These are phyloP conservation scores for Scutellaria minor DNA, from an alignment of 257 asterid genomes.

Conservation along the genomic window DNA sequence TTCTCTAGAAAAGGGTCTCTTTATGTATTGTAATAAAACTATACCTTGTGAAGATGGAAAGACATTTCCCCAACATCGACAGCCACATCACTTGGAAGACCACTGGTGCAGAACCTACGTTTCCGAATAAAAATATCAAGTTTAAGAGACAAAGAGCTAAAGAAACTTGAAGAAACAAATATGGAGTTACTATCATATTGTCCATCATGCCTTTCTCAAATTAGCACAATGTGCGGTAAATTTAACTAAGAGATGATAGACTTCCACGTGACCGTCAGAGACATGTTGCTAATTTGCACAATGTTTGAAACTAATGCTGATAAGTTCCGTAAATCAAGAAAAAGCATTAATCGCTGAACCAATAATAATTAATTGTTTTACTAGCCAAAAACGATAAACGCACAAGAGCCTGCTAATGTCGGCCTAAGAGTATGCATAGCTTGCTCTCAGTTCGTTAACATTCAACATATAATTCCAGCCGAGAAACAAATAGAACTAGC, in stretches of 20 bases:
- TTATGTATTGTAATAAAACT: neutral
- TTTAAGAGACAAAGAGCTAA: neutral
- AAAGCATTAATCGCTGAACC: too few species aligned
- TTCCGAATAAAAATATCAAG: neutral
- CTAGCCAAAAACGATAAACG: too few species aligned
- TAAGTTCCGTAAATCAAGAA: neutral
- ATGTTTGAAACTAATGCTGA: neutral
- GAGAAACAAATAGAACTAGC: too few species aligned
- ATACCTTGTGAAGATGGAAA: conserved; percentile 97
- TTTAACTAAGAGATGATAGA: neutral
- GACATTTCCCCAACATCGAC: conserved; percentile 97
- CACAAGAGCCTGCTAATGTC: too few species aligned
- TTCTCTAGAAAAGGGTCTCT: too few species aligned
- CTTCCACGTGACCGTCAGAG: neutral
- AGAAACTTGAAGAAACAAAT: neutral
- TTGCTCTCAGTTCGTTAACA: too few species aligned
- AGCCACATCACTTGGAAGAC: conserved; percentile 92
- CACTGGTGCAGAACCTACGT: conserved; percentile 89
- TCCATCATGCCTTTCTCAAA: neutral
- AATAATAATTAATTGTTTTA: too few species aligned
- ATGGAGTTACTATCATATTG: neutral
- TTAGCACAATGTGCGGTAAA: neutral
- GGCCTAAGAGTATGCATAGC: too few species aligned
- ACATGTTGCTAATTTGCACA: neutral
- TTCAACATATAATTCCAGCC: too few species aligned